Base-by-base conservation (phyloP, 2,329 filamentous ascomycete genomes). In the Colletotrichum cordylinicola region DNA sequence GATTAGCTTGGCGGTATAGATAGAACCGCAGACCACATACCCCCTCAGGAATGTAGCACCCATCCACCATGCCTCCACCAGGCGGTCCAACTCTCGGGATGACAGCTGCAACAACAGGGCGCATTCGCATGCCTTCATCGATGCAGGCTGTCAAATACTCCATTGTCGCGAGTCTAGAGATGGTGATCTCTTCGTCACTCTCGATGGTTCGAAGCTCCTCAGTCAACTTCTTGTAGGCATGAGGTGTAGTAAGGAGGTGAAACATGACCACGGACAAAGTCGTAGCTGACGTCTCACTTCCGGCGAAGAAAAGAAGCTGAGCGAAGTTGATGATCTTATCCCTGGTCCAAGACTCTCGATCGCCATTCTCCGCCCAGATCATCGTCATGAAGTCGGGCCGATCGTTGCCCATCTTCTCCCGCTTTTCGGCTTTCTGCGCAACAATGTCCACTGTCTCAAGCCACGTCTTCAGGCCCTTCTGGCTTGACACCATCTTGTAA, bases 101-200 rank as follows among this genome's bases (percentile, higher is more conserved):
- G 8, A 55, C 66, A 15, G 52, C 52, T 7, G 77, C 71, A 43
- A 78, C 66, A 39, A 60, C 55, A 15, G 85, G 84, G 70, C 84
- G 86, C 70, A 86, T 79, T 13, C 86, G 81, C 52, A 87, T 73
- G 12, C 79, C 80, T 78, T 87, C 86, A 12, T 86, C 80, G 13
- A 87, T 78, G 66, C 78, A 80, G 12, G 84, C 85, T 15, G 79
- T 66, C 62, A 66, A 24, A 43, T 66, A 66, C 33, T 66, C 75
- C 67, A 86, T 78, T 64, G 86, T 87, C 18, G 74, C 62, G 0
- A 86, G 74, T 15, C 77, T 74, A 27, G 76, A 72, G 16, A 83
- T 71, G 8, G 77, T 80, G 61, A 86, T 85, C 15, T 85, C 82
- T 0, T 82, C 78, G 35, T 82, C 79, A 1, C 31, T 77, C 2